phyloP scores from a whole-genome alignment of 2,329 filamentous ascomycete species.

The Fusarium coicis region DNA sequence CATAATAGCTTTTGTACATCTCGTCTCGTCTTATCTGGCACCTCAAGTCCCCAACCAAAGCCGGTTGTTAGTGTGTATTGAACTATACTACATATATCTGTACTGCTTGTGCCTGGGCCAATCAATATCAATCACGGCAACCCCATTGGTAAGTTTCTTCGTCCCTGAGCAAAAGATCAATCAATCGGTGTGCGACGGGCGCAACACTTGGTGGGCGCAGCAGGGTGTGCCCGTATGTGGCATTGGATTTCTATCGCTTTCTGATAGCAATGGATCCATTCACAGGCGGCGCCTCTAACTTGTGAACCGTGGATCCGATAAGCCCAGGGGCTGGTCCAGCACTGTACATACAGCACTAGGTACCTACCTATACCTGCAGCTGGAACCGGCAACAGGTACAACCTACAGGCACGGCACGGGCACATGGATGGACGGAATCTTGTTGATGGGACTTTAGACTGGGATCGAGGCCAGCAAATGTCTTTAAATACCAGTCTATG shows the following conservation, averaged over 20 bases:
- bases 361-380: background rate
- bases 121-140: slow-evolving; percentile 37
- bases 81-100: slow-evolving; percentile 3
- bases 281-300: slow-evolving; percentile 12
- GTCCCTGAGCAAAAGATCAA: slow-evolving; percentile 33
- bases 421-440: slow-evolving; percentile 18
- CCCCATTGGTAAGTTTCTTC: slow-evolving; percentile 42
- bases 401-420: slow-evolving; percentile 16
- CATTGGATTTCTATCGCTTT: slow-evolving; percentile 32
- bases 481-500: slow-evolving; percentile 32
- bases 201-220: slow-evolving; percentile 35
- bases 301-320: slow-evolving; percentile 40
- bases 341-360: background rate
- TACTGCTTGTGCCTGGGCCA: slow-evolving; percentile 14
- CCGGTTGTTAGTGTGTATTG: background rate
- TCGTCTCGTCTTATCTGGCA: slow-evolving; percentile 1
- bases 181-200: slow-evolving; percentile 43
- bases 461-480: slow-evolving; percentile 14
- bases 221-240: slow-evolving; percentile 29
- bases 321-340: slow-evolving; percentile 21
- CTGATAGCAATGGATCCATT: slow-evolving; percentile 35
- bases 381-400: slow-evolving; percentile 4
- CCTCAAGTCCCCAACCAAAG: slow-evolving; percentile 1
- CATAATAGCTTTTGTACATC: slow-evolving; percentile 7
- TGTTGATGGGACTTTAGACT: slow-evolving; percentile 5